Conservation (phyloP, 805 yeast genomes). For the Barnettozyma populi region DNA sequence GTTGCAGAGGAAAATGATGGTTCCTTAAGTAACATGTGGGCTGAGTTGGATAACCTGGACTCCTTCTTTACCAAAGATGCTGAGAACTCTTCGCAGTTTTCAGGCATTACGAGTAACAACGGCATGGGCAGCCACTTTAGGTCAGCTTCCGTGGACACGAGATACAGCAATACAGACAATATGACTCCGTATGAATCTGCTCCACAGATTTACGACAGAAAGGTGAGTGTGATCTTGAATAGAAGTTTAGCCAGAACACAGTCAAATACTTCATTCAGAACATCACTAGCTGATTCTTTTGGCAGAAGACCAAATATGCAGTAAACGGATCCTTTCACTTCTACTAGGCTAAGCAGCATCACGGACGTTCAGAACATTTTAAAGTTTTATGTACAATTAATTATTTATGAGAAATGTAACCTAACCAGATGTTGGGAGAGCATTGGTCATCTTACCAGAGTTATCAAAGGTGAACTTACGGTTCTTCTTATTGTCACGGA, state of each 20-base stretch:
- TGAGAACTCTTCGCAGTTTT: constrained; percentile 21
- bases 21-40: constrained; percentile 85
- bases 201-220: constrained; percentile 74
- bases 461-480: constrained; percentile 69
- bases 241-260: constrained; percentile 68
- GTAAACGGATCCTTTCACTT: background rate
- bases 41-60: constrained; percentile 83
- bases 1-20: constrained; percentile 61
- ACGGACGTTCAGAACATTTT: background rate
- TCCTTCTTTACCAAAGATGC: constrained; percentile 76
- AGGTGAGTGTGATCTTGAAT: constrained; percentile 69
- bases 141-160: constrained; percentile 56
- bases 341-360: background rate
- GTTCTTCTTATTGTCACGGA: constrained; percentile 83
- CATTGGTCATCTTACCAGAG: constrained; percentile 47
- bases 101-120: constrained; percentile 20
- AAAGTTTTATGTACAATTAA: constrained; percentile 8
- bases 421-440: constrained; percentile 25
- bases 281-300: constrained; percentile 66
- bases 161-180: constrained; percentile 41
- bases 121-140: constrained; percentile 31
- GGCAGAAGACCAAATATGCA: constrained; percentile 25
- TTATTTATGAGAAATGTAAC: background rate
- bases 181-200: constrained; percentile 60
- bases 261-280: constrained; percentile 73